Conservation (phyloP, 345 rosid species). For the Hibiscus trionum region DNA sequence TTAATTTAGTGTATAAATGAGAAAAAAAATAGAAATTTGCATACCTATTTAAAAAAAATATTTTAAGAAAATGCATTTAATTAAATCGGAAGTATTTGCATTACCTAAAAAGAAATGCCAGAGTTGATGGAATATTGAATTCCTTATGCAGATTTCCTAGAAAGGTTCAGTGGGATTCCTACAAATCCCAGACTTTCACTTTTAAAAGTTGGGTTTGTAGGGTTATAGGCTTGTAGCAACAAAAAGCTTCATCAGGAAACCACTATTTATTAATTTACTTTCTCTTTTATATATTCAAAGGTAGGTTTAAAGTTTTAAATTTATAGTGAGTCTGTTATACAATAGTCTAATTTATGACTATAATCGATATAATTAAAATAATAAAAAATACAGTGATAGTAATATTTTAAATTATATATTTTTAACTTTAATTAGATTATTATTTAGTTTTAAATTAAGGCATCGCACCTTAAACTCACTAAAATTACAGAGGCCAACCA, state of each 20-base stretch:
- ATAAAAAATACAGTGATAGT: too few relatives aligned
- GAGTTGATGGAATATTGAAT: neutral
- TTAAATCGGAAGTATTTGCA: neutral
- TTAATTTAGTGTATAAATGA: too few relatives aligned
- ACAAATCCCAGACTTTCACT: slow-evolving; percentile 5
- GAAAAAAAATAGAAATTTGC: too few relatives aligned
- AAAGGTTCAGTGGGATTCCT: slow-evolving; percentile 14
- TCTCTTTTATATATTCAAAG: slow-evolving; percentile 9
- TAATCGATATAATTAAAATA: too few relatives aligned
- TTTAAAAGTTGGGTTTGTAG: slow-evolving; percentile 6
- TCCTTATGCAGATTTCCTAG: neutral
- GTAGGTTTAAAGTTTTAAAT: slow-evolving; percentile 6
- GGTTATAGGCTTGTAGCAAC: slow-evolving; percentile 10
- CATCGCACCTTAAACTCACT: too few relatives aligned
- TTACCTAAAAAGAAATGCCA: neutral
- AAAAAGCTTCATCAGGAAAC: slow-evolving; percentile 21
- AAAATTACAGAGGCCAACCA: slow-evolving; percentile 10
- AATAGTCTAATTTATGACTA: too few relatives aligned
- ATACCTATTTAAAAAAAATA: too few relatives aligned
- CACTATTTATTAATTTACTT: neutral
- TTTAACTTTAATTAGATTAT: too few relatives aligned
- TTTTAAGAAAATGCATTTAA: too few relatives aligned
- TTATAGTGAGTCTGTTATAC: neutral
- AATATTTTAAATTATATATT: too few relatives aligned
- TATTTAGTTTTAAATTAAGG: too few relatives aligned